Conservation (phyloP, 148 eudicot species). For the Diospyros kaki region DNA sequence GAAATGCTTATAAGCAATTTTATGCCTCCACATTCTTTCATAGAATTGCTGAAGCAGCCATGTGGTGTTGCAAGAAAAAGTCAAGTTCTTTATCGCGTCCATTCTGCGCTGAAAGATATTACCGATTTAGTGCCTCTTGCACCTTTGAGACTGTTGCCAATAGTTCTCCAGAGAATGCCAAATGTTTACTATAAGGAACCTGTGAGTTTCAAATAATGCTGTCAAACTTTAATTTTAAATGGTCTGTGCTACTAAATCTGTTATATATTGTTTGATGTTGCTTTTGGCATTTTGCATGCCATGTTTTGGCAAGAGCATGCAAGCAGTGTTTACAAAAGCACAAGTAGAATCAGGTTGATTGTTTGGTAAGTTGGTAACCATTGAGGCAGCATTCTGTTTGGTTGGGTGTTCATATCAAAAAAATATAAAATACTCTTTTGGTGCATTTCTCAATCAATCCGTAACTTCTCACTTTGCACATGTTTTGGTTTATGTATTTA, state of each 20-base stretch:
- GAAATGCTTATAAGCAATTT: slow-evolving; percentile 87
- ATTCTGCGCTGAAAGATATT: slow-evolving; percentile 65
- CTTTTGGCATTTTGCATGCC: not conserved
- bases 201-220: slow-evolving; percentile 39
- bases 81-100: slow-evolving; percentile 67
- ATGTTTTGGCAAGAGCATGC: not conserved
- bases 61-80: slow-evolving; percentile 56
- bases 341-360: not conserved
- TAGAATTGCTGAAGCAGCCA: slow-evolving; percentile 45
- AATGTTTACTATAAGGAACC: slow-evolving; percentile 31
- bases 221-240: not conserved
- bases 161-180: slow-evolving; percentile 60
- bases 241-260: not conserved
- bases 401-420: not conserved
- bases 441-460: slow-evolving; percentile 1
- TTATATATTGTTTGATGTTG: not conserved
- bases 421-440: not conserved
- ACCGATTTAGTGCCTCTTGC: slow-evolving; percentile 76
- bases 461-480: not conserved
- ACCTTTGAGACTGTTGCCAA: slow-evolving; percentile 55
- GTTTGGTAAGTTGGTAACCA: not conserved
- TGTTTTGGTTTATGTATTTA: slow-evolving; percentile 8
- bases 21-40: slow-evolving; percentile 49
- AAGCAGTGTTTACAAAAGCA: not conserved
- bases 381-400: not conserved